Conservation (phyloP, 768 basidiomycete genomes). For the Naematelia aurantialba region DNA sequence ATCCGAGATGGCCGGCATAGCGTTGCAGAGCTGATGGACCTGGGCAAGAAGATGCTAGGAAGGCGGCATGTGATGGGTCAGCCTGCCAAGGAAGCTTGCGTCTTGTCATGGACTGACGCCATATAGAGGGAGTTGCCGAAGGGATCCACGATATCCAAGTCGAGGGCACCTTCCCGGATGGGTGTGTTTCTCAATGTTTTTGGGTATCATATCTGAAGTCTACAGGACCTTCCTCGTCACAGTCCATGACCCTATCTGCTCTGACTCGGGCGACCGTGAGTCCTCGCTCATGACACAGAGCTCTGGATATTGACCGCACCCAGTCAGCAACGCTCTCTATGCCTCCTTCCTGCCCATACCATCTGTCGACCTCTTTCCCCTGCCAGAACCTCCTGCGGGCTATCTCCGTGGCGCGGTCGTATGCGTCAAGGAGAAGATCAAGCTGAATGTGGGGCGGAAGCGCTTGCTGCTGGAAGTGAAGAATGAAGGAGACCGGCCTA, state of each 20-base stretch:
- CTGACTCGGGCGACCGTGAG: conserved; percentile 64
- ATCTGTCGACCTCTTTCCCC: conserved; percentile 62
- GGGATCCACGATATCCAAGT: conserved; percentile 85
- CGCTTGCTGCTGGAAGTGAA: conserved; percentile 70
- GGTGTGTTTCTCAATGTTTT: conserved; percentile 58
- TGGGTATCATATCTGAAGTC: conserved; percentile 1
- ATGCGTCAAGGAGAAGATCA: conserved; percentile 58
- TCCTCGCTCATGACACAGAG: neutral
- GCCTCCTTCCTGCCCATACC: conserved; percentile 90
- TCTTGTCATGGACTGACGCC: neutral
- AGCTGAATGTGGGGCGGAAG: conserved; percentile 70
- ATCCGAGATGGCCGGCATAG: conserved; percentile 85
- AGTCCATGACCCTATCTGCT: conserved; percentile 89
- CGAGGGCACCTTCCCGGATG: conserved; percentile 72
- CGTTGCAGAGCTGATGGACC: conserved; percentile 87
- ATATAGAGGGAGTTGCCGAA: conserved; percentile 59
- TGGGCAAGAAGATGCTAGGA: conserved; percentile 83
- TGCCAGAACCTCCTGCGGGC: conserved; percentile 43
- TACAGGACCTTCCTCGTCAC: conserved; percentile 80
- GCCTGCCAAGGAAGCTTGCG: neutral
- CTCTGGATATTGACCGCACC: neutral
- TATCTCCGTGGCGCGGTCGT: conserved; percentile 76
- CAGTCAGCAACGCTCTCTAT: conserved; percentile 75
- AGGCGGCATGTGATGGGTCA: conserved; percentile 73
- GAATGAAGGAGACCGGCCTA: conserved; percentile 87